These are phyloP conservation scores for Juncus effusus DNA, from an alignment of 176 grass and related monocot genomes.

Conservation along the genomic window DNA sequence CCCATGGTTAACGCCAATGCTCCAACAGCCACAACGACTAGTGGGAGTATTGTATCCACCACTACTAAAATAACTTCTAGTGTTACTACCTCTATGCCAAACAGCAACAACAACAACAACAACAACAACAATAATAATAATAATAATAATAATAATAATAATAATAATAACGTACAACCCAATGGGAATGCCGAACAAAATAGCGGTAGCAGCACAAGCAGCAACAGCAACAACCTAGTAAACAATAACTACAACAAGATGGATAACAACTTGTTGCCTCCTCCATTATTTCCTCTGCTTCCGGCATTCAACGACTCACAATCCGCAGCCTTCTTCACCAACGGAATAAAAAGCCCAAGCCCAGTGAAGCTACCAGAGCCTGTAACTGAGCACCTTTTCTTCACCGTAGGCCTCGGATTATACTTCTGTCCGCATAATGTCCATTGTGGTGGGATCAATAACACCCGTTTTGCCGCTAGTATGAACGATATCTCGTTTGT, in stretches of 20 bases:
- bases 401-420: conserved; percentile 65
- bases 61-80: not conserved
- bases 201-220: not conserved
- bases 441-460: conserved; percentile 51
- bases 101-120: not conserved
- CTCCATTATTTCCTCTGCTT: conserved; percentile 38
- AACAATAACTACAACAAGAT: conserved; percentile 11
- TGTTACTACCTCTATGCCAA: not conserved
- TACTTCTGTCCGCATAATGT: conserved; percentile 47
- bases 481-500: conserved; percentile 90
- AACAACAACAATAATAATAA: not conserved
- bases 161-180: not conserved
- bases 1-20: not conserved
- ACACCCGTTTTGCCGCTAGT: conserved; percentile 61
- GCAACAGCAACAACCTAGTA: not conserved
- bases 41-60: conserved; percentile 6
- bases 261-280: conserved; percentile 16
- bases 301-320: conserved; percentile 66
- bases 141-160: conserved; percentile 1
- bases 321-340: conserved; percentile 46
- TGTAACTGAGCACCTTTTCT: conserved; percentile 58
- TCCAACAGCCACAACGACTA: not conserved
- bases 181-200: not conserved
- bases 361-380: conserved; percentile 42
- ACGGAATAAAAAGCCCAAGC: conserved; percentile 44